These are phyloP conservation scores for Diplocarpon mali DNA, from an alignment of 2,329 filamentous ascomycete species.

Conservation along the genomic window DNA sequence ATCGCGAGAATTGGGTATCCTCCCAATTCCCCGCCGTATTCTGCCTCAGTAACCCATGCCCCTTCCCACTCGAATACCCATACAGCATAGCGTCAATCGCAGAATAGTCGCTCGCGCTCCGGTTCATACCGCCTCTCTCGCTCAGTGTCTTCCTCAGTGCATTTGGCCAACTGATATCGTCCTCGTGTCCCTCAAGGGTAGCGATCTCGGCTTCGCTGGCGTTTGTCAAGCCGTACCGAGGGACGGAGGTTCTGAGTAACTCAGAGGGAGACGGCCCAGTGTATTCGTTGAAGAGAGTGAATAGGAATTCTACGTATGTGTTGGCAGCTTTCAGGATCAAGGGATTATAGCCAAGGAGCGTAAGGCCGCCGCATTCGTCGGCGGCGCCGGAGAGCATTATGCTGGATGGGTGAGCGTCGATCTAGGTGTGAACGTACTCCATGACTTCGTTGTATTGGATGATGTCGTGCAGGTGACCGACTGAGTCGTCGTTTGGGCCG, in stretches of 20 bases:
- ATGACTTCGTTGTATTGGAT: constrained; percentile 4
- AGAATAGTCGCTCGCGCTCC: neutral
- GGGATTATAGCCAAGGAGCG: constrained; percentile 1
- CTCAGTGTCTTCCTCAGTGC: constrained; percentile 1
- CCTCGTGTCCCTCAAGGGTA: neutral
- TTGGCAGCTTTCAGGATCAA: constrained; percentile 1
- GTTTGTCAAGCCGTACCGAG: constrained; percentile 1
- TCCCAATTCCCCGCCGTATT: constrained; percentile 6
- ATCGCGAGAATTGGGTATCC: constrained; percentile 2
- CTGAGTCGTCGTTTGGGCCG: constrained; percentile 1
- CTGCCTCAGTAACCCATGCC: neutral
- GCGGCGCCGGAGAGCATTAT: constrained; percentile 3
- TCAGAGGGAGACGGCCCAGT: neutral
- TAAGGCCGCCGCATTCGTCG: constrained; percentile 1
- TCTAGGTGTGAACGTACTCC: constrained; percentile 2
- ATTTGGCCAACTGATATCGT: neutral
- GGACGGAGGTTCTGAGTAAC: constrained; percentile 1
- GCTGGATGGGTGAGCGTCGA: neutral
- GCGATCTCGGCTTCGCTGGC: constrained; percentile 2
- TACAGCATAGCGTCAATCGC: constrained; percentile 1
- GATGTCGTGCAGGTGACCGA: constrained; percentile 5
- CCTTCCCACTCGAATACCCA: neutral
- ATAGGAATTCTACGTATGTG: neutral
- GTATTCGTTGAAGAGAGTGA: too few species aligned
- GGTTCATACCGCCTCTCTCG: neutral